These are phyloP conservation scores for Reutealis trisperma DNA, from an alignment of 345 rosid genomes.

Conservation along the genomic window DNA sequence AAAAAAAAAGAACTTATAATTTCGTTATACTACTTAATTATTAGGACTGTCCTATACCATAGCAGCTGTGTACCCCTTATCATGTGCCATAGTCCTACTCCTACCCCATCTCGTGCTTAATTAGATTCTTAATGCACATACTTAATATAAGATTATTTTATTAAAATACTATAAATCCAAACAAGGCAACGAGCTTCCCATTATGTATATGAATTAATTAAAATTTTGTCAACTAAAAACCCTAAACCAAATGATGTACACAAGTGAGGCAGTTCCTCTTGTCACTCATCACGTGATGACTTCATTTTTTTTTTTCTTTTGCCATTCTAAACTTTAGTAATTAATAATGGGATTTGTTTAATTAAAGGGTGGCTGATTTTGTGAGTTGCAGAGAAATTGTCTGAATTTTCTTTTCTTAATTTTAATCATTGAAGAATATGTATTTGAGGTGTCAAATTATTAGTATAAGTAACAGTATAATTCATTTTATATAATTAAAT, in stretches of 20 bases:
- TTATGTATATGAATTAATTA: background rate
- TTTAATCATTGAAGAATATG: no score
- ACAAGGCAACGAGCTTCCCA: conserved; percentile 21
- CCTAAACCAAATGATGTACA: conserved; percentile 13
- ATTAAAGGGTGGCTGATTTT: conserved; percentile 20
- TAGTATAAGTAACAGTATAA: no score
- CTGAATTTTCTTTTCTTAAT: no score
- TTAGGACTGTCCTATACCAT: conserved; percentile 6
- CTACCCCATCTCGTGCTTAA: conserved; percentile 22
- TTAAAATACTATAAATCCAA: conserved; percentile 21
- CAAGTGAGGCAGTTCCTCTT: background rate
- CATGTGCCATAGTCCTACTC: conserved; percentile 21
- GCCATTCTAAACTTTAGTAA: no score
- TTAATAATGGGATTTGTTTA: background rate
- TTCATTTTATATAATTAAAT: no score
- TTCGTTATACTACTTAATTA: background rate
- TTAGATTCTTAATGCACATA: conserved; percentile 25
- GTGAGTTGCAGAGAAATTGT: background rate
- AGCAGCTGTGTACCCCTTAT: background rate
- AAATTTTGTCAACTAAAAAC: background rate
- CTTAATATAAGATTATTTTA: conserved; percentile 1
- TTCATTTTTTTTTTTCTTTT: background rate
- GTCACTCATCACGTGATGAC: conserved; percentile 34
- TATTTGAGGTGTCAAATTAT: no score
- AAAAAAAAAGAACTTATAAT: background rate